Evolutionary conservation across 108 stramenopile species (phyloP).

Genomic region (Cyclostephanos tholiformis): DNA sequence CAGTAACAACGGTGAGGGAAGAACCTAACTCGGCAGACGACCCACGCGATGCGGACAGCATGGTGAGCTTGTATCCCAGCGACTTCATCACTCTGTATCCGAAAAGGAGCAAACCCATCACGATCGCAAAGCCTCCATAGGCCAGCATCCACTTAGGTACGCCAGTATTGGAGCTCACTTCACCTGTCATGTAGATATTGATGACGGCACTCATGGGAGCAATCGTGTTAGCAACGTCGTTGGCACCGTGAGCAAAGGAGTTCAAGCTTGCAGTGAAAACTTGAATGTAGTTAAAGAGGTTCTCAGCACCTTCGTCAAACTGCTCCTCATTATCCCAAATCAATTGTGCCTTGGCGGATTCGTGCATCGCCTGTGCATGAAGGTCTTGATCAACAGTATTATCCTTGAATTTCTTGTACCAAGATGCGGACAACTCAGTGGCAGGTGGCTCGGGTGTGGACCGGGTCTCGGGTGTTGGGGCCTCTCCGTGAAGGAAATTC

Average conservation of each 20-base stretch:
- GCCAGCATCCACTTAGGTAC: slow-evolving; percentile 66
- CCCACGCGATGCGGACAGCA: slow-evolving; percentile 64
- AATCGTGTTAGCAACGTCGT: slow-evolving; percentile 76
- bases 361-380: slow-evolving; percentile 8
- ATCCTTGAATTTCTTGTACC: neutral
- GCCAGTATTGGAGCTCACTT: slow-evolving; percentile 20
- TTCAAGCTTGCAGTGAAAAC: slow-evolving; percentile 72
- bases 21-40: slow-evolving; percentile 62
- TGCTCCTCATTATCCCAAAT: slow-evolving; percentile 59
- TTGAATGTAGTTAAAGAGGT: slow-evolving; percentile 66
- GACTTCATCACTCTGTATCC: slow-evolving; percentile 60
- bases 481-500: neutral
- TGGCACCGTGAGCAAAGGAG: slow-evolving; percentile 79
- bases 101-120: slow-evolving; percentile 60
- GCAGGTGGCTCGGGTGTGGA: neutral
- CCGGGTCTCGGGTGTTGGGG: neutral
- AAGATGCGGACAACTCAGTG: neutral
- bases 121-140: slow-evolving; percentile 61
- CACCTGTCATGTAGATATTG: slow-evolving; percentile 53
- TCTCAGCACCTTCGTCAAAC: slow-evolving; percentile 56
- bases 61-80: slow-evolving; percentile 59
- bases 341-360: slow-evolving; percentile 31
- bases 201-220: slow-evolving; percentile 66
- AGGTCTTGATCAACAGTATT: slow-evolving; percentile 21
- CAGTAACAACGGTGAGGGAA: slow-evolving; percentile 62